phyloP scores from a whole-genome alignment of 306 rosid genomes.

The Vigna hirtella region DNA sequence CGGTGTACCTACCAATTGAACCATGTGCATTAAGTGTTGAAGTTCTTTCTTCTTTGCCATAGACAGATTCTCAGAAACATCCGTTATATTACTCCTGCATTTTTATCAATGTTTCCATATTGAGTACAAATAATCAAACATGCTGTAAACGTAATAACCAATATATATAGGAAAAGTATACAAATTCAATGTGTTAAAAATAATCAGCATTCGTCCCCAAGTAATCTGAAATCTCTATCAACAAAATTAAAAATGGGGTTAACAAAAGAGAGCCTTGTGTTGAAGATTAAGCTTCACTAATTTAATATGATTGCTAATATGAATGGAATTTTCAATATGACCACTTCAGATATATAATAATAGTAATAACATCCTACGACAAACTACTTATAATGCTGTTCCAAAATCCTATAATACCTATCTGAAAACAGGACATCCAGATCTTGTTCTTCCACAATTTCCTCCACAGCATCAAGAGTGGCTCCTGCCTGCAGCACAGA shows the following conservation, averaged over 20 bases:
- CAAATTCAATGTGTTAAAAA: background rate
- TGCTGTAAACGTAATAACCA: conserved; percentile 29
- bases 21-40: conserved; percentile 62
- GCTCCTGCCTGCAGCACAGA: conserved; percentile 68
- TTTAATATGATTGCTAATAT: conserved; percentile 5
- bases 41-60: conserved; percentile 68
- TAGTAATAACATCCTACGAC: conserved; percentile 16
- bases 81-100: conserved; percentile 77
- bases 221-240: conserved; percentile 31
- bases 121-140: conserved; percentile 42
- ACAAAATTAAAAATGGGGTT: conserved; percentile 15
- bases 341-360: conserved; percentile 22
- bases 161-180: conserved; percentile 26
- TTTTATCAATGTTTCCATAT: conserved; percentile 27
- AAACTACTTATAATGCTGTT: conserved; percentile 23
- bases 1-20: conserved; percentile 61
- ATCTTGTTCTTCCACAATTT: conserved; percentile 78
- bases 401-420: conserved; percentile 52
- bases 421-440: conserved; percentile 67
- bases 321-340: background rate
- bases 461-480: conserved; percentile 77
- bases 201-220: conserved; percentile 6
- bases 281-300: conserved; percentile 26
- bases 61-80: conserved; percentile 61
- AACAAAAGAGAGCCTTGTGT: conserved; percentile 6